Base-by-base conservation (phyloP, 345 rosid genomes). In the Aethionema arabicum region DNA sequence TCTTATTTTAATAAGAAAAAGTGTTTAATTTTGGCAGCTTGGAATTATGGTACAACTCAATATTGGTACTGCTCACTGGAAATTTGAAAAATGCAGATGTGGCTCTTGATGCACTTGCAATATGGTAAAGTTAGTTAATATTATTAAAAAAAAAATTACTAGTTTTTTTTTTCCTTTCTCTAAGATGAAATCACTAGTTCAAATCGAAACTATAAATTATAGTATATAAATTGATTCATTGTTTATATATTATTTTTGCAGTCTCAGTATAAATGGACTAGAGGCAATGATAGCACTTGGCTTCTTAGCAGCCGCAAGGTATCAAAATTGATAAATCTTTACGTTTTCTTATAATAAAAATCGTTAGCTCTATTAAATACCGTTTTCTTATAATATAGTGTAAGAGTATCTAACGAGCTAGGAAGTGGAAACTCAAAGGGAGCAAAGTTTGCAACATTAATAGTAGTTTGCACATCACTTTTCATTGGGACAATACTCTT, bases 231-330 rank as follows among this genome's bases (percentile, higher is more conserved):
- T 21, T 1, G 2, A 21, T 21, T 21, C 27, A 1, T 21, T 21
- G 27, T 21, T 21, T 21, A 21, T 21, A 21, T 21, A 1, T 21
- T 41, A 5, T 46, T 38, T 70, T 40, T 59, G 46, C 79, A 86
- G 97, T 70, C 55, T 87, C 60, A 90, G 74, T 74, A 82, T 87
- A 68, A 90, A 77, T 72, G 92, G 84, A 41, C 67, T 82, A 76
- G 95, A 87, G 61, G 83, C 87, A 88, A 87, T 90, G 95, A 78
- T 90, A 62, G 80, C 88, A 0, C 79, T 90, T 11, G 97, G 95
- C 3, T 87, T 90, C 76, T 72, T 80, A 52, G 88, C 86, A 37
- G 90, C 97, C 37, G 83, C 85, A 48, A 80, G 91, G 96, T 21
- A 21, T 84, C n/a, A n/a, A n/a, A n/a, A n/a, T 41, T 88, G 96